Evolutionary conservation across 2,329 filamentous ascomycete genomes (phyloP), one percentile per base, ranked within the genome.

Genomic region (Hymenoscyphus scutula): DNA sequence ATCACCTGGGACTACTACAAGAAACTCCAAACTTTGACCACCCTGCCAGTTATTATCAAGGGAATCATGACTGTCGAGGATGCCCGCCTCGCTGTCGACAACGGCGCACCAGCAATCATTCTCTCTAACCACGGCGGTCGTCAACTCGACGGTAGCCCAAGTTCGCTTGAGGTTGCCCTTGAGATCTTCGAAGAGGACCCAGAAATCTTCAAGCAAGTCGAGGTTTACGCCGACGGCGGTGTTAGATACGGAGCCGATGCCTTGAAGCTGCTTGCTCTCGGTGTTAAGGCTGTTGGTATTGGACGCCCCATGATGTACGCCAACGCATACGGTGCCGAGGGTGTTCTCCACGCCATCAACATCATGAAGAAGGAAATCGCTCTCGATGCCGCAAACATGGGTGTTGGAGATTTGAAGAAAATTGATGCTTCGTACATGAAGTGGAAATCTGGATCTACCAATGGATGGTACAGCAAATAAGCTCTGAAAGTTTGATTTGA

Each of bases 151-250:
- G 84, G 84, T 0, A 83, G 84, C 1, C 77, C 84, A 57, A 83
- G 80, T 23, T 83, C 81, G 66, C 71, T 87, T 51, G 84, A 87
- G 69, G 82, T 82, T 2, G 69, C 87, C 62, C 82, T 86, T 74
- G 81, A 80, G 60, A 86, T 87, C 62, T 80, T 79, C 2, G 75
- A 68, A 64, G 72, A 68, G n/a, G 53, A 37, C 11, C 70, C 69
- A 1, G 59, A 68, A 56, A 62, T 69, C n/a, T 65, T 68, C 41
- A 56, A 65, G 32, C 41, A 63, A 45, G 58, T 58, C 37, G 79
- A 83, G 68, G 78, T 87, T 65, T 85, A 85, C 77, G 87, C 81
- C 70, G 84, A 88, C 74, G 84, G 81, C 1, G 85, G 85, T 2
- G 75, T 88, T 0, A 76, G 83, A 1, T 79, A 81, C 8, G 83